Base-by-base conservation (phyloP, 2,329 filamentous ascomycete species). In the Cercospora citrullina region DNA sequence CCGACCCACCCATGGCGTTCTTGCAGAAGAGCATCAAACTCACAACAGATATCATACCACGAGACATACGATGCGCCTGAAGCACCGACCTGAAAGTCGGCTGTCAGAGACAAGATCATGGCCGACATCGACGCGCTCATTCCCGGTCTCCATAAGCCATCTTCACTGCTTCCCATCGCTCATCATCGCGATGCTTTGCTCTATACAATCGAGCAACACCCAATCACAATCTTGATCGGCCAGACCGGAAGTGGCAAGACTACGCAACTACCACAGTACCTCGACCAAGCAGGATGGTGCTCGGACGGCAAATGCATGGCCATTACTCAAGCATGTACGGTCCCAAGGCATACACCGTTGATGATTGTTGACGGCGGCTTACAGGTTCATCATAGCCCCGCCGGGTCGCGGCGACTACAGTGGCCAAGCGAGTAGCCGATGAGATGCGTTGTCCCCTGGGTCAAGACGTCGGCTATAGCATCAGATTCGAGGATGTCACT, bases 241-340 rank as follows among this genome's bases (percentile, higher is more conserved):
- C 93, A 97, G 77, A 98, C 95, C 1, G 95, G 95, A 4, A 96
- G 92, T 26, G 94, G 94, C 51, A 98, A 98, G 81, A 97, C 94
- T 1, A 98, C 95, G 0, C 95, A 98, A 77, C 90, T 98, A 53
- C 95, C 95, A 0, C 94, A 97, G 74, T 98, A 91, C 75, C 86
- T 98, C 12, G 90, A 96, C 67, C 85, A 91, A 74, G 92, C 91
- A 75, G 94, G 94, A 80, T 98, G 94, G 94, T 94, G 92, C 77
- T 84, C 86, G 30, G 87, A 93, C 77, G 93, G 91, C 21, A 96
- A 94, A 77, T 79, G 91, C 57, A 91, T 99, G 72, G 94, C 89
- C 21, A 86, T 98, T 53, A 98, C 95, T 16, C 94, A 98, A 88
- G 93, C 93, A 83, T 78, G 86, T 84, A 70, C 75, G 76, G 76